Base-by-base conservation (phyloP, 2,329 filamentous ascomycete genomes). In the Ophiocordyceps robertsii region DNA sequence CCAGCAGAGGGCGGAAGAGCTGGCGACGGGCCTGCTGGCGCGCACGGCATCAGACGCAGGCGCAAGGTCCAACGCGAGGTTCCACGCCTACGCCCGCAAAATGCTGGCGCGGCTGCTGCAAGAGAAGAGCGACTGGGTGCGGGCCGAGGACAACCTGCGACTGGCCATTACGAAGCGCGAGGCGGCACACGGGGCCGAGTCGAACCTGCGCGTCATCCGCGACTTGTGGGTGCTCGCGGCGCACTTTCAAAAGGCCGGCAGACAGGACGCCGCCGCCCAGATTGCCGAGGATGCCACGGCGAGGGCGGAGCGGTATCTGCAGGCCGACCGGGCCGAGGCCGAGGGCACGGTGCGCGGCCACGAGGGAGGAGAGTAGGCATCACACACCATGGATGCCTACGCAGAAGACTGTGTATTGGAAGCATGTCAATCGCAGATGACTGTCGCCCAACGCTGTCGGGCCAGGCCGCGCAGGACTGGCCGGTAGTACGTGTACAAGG, bases 171-270 rank as follows among this genome's bases (percentile, higher is more conserved):
- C 46, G 35, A 62, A 57, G 48, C 55, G 60, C 33, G 60, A 61
- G 51, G 51, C 53, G 8, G 60, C 60, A 3, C 60, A 63, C 38
- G 60, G 60, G 19, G 53, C 56, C 12, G 51, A 51, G 38, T 57
- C 53, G 38, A 54, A 63, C 38, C 37, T 63, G 47, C 56, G 60
- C 27, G 60, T 63, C 27, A 59, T 63, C 37, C 54, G 60, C 36
- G 60, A 63, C 46, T 59, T 63, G 56, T 63, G 60, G 60, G 60
- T 63, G 47, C 54, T 63, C 8, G 58, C 59, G 16, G 54, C 49
- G 3, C 56, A 62, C 43, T 60, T 56, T 37, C 49, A 59, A 39
- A 54, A 53, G 41, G 51, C 54, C 19, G 59, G 58, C 6, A 54
- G 51, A 39, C 45, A 46, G 24, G 51, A 53, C 3, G 53, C 52